Evolutionary conservation across 768 basidiomycete genomes (phyloP), one percentile per base, ranked within the genome.

Genomic region (Lentinula boryana): DNA sequence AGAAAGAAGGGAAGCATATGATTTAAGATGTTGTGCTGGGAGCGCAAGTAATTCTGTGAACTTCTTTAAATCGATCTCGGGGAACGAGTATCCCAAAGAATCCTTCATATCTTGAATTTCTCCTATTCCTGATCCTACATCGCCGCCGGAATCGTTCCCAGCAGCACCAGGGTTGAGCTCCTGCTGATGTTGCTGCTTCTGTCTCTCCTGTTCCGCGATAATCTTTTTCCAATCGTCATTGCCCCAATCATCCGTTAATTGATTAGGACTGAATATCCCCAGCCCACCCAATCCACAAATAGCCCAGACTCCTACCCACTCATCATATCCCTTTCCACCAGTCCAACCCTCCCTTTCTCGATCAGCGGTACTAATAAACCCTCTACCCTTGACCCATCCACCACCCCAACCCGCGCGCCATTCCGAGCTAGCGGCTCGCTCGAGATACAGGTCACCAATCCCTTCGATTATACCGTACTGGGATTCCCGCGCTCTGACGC

Each of bases 361-460:
- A 51, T 51, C 50, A 33, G 32, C 40, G 12, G 23, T 27, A 32
- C 55, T 43, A 7, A 43, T 40, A 32, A 43, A 43, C 16, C 36
- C 55, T 56, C 23, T 43, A 21, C 55, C 55, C 40, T 54, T 18
- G 10, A 56, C 38, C 55, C 55, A 40, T 31, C 55, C 55, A 43
- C 38, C 38, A 36, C 55, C 55, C 55, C 40, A 56, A 1, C 40
- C 55, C 2, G 55, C 38, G 21, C 38, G 77, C 49, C 91, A 82
- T 76, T 97, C 97, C 67, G 18, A 23, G 2, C 94, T 90, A 4
- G 89, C 84, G 0, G 93, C 95, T 6, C 90, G 88, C 31, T 88
- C 84, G 40, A 96, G 77, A 70, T 96, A 93, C 54, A 97, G 84
- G 67, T 96, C 93, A 0, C 95, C 95, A 27, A 97, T 91, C 41